Base-by-base conservation (phyloP, 1,284 basidiomycete species). In the Ceraceosorus bombacis region DNA sequence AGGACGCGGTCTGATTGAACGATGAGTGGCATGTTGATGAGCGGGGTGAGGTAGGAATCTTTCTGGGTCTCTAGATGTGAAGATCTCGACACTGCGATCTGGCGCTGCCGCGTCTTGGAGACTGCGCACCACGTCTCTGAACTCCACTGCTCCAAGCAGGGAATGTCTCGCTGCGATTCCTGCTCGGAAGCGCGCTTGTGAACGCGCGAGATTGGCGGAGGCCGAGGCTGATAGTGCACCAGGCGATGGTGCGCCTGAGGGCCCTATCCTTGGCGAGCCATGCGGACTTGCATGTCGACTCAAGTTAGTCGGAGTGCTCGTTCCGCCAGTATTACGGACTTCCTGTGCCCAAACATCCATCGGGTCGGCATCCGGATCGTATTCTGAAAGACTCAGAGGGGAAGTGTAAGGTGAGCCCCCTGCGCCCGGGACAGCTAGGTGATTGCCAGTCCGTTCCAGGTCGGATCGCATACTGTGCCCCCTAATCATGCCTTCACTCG, bases 101-200 rank as follows among this genome's bases (percentile, higher is more conserved):
- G 65, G 58, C 5, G 53, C 51, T 13, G 66, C 75, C 39, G 81
- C 80, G 13, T 82, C 81, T 59, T 85, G 83, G 7, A 97, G 81
- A 0, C 87, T 87, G 13, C 87, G 83, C 12, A 96, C 87, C 12
- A 95, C 88, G 62, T 92, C 87, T 38, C 90, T 82, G 78, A 96
- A 96, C 77, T 96, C 93, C 56, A 97, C 84, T 0, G 93, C 92
- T 7, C 92, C 89, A 2, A 95, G 84, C 1, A 97, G 83, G 5
- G 91, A 94, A 58, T 73, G 70, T 5, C 70, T 53, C 4, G 78
- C 70, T 3, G 68, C 62, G 10, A 39, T 39, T n/a, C 41, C 41
- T n/a, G 46, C 8, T 7, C 50, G 36, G 37, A 54, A 54, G 17
- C 53, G 53, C 53, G 39, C 6, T 13, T 38, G 13, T 1, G 56